Evolutionary conservation across 1,284 basidiomycete genomes (phyloP).

Genomic region (Apiotrichum porosum): DNA sequence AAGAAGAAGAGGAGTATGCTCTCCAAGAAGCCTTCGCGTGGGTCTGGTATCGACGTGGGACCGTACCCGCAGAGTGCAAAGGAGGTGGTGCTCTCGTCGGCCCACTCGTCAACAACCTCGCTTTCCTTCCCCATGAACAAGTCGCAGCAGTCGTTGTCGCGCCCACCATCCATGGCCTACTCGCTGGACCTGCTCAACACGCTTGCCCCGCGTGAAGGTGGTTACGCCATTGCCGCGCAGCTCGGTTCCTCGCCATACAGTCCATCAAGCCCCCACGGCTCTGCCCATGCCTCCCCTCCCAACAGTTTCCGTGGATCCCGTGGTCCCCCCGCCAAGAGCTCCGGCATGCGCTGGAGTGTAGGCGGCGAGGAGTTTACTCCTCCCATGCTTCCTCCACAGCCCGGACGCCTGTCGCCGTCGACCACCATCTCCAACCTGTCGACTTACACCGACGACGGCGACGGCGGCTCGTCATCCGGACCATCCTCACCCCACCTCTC

Average conservation of each 20-base stretch:
- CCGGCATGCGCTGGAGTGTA: slow-evolving; percentile 43
- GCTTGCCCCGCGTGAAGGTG: slow-evolving; percentile 46
- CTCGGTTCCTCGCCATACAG: slow-evolving; percentile 25
- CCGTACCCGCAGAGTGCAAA: slow-evolving; percentile 5
- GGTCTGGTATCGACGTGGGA: slow-evolving; percentile 1
- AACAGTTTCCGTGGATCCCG: slow-evolving; percentile 15
- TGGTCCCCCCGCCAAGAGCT: slow-evolving; percentile 35
- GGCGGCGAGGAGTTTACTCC: slow-evolving; percentile 30
- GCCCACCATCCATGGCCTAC: slow-evolving; percentile 36
- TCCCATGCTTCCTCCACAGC: slow-evolving; percentile 21
- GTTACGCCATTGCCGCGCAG: slow-evolving; percentile 46
- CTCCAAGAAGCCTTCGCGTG: slow-evolving; percentile 12
- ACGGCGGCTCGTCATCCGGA: too few relatives aligned
- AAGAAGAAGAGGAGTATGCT: too few relatives aligned
- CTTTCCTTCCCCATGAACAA: slow-evolving; percentile 39
- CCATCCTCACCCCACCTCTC: slow-evolving; percentile 2
- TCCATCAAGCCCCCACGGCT: slow-evolving; percentile 11
- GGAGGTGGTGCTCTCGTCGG: slow-evolving; percentile 27
- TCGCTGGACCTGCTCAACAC: slow-evolving; percentile 39
- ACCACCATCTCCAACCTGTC: slow-evolving; percentile 4
- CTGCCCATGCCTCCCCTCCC: slow-evolving; percentile 17
- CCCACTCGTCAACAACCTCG: slow-evolving; percentile 40
- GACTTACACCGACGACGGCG: too few relatives aligned
- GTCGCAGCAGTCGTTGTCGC: slow-evolving; percentile 22
- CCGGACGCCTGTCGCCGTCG: slow-evolving; percentile 11